Evolutionary conservation across 2,329 filamentous ascomycete species (phyloP).

Genomic region (Ophiobolus disseminans): DNA sequence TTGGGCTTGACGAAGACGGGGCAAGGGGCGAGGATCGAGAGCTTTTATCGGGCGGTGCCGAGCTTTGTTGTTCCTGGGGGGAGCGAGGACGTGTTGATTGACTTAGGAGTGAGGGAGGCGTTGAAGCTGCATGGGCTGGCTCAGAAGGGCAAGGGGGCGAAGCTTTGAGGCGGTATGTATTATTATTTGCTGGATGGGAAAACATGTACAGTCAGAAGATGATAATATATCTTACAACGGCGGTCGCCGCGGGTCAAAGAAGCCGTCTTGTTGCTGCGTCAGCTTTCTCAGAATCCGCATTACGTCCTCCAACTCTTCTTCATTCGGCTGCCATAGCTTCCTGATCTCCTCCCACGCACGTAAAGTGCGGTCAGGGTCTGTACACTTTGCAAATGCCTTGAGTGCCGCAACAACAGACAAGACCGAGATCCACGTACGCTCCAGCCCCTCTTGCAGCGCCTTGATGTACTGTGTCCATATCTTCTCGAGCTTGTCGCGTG

Average conservation of each 20-base stretch:
- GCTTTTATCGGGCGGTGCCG: conserved; percentile 33
- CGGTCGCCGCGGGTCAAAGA: conserved; percentile 16
- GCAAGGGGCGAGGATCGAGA: conserved; percentile 36
- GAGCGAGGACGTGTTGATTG: conserved; percentile 38
- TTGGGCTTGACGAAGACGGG: conserved; percentile 39
- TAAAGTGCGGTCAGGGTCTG: conserved; percentile 59
- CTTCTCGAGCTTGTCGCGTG: conserved; percentile 66
- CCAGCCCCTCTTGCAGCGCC: conserved; percentile 22
- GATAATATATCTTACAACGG: background rate
- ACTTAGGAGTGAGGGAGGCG: conserved; percentile 40
- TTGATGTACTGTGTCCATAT: conserved; percentile 38
- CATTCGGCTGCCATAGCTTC: conserved; percentile 46
- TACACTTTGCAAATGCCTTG: conserved; percentile 68
- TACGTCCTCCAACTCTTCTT: conserved; percentile 41
- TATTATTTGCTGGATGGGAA: background rate
- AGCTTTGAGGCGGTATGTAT: conserved; percentile 13
- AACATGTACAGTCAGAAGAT: background rate
- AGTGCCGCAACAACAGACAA: conserved; percentile 40
- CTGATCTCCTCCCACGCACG: conserved; percentile 61
- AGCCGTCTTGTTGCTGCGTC: conserved; percentile 19
- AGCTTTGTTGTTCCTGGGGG: conserved; percentile 35
- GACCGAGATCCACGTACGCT: conserved; percentile 38
- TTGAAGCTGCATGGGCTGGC: conserved; percentile 35
- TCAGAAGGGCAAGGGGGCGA: conserved; percentile 27
- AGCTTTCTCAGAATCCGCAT: conserved; percentile 33